Percentiles rank a stretch among this genome's conserved stretches.
Evolutionary conservation across 148 eudicot genomes (phyloP).

Genomic region (Silene uniflora): DNA sequence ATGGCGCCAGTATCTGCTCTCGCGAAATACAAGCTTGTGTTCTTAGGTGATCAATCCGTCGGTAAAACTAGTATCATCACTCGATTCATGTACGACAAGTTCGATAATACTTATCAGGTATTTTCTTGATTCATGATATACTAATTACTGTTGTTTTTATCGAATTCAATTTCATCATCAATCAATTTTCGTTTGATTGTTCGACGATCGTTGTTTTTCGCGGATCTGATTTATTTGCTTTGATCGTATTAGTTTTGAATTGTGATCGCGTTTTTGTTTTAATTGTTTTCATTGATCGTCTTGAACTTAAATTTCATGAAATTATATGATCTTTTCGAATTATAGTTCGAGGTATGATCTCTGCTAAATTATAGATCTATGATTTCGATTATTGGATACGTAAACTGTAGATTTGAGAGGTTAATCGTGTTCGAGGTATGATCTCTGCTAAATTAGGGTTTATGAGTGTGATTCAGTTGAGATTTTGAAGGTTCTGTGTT

Average conservation of each 20-base stretch:
- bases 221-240: not conserved
- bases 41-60: constrained; percentile 51
- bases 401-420: not conserved
- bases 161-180: constrained; percentile 1
- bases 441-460: not conserved
- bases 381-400: not conserved
- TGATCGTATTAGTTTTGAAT: not conserved
- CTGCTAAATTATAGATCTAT: too few relatives aligned
- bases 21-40: constrained; percentile 49
- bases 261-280: not conserved
- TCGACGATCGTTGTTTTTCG: constrained; percentile 19
- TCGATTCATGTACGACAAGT: constrained; percentile 53
- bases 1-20: constrained; percentile 58
- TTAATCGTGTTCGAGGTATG: not conserved
- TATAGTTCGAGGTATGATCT: too few relatives aligned
- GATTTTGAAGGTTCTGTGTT: not conserved
- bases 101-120: constrained; percentile 51
- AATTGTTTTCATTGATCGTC: not conserved
- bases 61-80: constrained; percentile 53
- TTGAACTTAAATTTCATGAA: not conserved
- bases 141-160: not conserved
- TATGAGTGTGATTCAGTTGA: not conserved
- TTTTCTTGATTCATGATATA: not conserved
- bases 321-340: not conserved
- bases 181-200: constrained; percentile 1